phyloP scores from a whole-genome alignment of 441 rosid species.

The Isatis lusitanica region DNA sequence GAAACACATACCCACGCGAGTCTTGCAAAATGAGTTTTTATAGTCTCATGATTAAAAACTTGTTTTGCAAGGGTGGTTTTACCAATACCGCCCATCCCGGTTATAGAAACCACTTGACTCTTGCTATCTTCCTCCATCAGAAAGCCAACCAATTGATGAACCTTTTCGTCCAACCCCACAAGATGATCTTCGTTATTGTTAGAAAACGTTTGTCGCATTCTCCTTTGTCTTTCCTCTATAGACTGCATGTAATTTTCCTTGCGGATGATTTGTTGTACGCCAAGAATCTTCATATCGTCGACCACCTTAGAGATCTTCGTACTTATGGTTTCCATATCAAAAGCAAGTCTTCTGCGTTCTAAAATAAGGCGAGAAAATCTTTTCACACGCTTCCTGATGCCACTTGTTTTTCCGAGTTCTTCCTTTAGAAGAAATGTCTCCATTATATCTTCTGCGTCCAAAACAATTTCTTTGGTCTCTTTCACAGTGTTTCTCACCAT shows the following conservation, averaged over 20 bases:
- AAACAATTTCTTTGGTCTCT: not conserved
- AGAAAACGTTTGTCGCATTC: not conserved
- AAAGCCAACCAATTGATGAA: not conserved
- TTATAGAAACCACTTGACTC: too few species aligned
- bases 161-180: not conserved
- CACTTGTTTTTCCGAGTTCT: slow-evolving; percentile 25
- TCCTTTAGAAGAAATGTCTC: not conserved
- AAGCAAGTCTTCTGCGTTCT: not conserved
- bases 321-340: not conserved
- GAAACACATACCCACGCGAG: slow-evolving; percentile 37
- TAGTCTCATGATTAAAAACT: slow-evolving; percentile 12
- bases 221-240: not conserved
- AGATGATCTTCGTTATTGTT: not conserved
- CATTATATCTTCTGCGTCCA: not conserved
- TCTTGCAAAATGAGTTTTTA: slow-evolving; percentile 5
- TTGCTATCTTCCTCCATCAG: not conserved
- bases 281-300: not conserved
- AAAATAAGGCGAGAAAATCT: not conserved
- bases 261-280: not conserved
- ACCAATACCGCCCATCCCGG: too few species aligned
- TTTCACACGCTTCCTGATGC: not conserved
- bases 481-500: not conserved
- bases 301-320: not conserved
- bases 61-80: too few species aligned
- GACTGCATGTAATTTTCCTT: not conserved